Base-by-base conservation (phyloP, 768 basidiomycete genomes). In the Pleurotus salmoneostramineus region DNA sequence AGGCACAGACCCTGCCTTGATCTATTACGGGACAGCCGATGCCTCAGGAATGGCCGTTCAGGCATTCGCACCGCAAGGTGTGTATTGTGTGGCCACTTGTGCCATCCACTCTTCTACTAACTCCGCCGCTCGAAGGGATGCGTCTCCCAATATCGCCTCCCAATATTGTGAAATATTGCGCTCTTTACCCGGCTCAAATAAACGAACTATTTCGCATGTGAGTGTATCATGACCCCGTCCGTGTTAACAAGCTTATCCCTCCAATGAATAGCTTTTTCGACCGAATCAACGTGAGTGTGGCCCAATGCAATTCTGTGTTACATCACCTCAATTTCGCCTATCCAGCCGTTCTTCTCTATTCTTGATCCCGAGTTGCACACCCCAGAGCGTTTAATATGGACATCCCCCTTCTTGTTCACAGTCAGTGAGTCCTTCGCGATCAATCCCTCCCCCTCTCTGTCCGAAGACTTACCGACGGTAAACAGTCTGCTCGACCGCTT, bases 401-500 rank as follows among this genome's bases (percentile, higher is more conserved):
- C 76, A 6, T 76, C 76, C 58, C 84, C 84, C 6, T 84, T 84
- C 64, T 71, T 84, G 11, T 84, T 85, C 68, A 84, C 83, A 47
- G 81, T 84, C 61, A 72, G 84, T 84, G 60, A 74, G 79, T 79
- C 21, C 10, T 7, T 21, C 6, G 27, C 21, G 21, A 27, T 27
- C 21, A 27, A 27, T 27, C 21, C 43, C n/a, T 40, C 52, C 21
- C 21, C 27, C 21, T 31, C 52, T 60, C 11, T 27, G 50, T 6
- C 42, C 11, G 8, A 14, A 27, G n/a, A 7, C 36, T 56, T 34
- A 46, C 32, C 46, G 44, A 51, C 14, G 6, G 4, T 40, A 15
- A 27, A 27, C 14, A 85, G 85, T 92, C 40, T 89, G 88, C 66
- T 84, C 88, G 3, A 79, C 87, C 14, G 81, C 89, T 0, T 83